A percentile compares a stretch with the other conserved stretches of the same genome.
These are phyloP conservation scores for Penicillium sclerotigenum DNA, from an alignment of 2,329 filamentous ascomycete species.

Conservation along the genomic window DNA sequence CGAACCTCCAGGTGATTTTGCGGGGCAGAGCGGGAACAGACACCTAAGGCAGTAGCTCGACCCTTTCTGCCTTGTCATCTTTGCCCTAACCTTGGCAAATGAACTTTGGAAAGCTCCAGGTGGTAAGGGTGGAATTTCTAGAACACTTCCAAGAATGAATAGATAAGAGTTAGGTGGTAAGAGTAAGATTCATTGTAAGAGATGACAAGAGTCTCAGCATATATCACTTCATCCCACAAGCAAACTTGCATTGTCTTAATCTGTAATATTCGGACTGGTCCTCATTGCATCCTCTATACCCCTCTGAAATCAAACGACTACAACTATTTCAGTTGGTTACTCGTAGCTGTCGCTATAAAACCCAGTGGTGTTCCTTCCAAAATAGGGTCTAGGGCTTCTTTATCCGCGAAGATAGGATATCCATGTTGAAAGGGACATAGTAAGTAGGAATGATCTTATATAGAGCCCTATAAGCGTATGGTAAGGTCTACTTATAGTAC, in stretches of 20 bases:
- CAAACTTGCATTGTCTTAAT: background rate
- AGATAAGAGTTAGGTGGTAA: too few species aligned
- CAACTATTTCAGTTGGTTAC: background rate
- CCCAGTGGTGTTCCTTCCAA: background rate
- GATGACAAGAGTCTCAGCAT: background rate
- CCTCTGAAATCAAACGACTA: background rate
- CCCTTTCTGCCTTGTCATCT: background rate
- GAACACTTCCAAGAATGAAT: background rate
- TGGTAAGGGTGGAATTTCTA: background rate
- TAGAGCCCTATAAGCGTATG: background rate
- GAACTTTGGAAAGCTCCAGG: background rate
- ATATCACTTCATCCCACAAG: background rate
- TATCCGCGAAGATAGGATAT: background rate
- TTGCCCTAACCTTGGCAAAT: background rate
- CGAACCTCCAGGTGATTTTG: constrained; percentile 13
- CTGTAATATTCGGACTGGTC: background rate
- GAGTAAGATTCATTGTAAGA: background rate
- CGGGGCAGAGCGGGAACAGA: constrained; percentile 14
- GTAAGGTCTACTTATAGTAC: background rate
- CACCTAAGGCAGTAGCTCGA: background rate
- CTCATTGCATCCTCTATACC: background rate
- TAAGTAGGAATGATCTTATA: background rate
- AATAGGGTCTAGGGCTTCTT: too few species aligned
- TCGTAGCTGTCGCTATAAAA: background rate
- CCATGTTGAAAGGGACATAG: background rate